Conservation (phyloP, 129 eudicot species). For the Deinandra increscens region DNA sequence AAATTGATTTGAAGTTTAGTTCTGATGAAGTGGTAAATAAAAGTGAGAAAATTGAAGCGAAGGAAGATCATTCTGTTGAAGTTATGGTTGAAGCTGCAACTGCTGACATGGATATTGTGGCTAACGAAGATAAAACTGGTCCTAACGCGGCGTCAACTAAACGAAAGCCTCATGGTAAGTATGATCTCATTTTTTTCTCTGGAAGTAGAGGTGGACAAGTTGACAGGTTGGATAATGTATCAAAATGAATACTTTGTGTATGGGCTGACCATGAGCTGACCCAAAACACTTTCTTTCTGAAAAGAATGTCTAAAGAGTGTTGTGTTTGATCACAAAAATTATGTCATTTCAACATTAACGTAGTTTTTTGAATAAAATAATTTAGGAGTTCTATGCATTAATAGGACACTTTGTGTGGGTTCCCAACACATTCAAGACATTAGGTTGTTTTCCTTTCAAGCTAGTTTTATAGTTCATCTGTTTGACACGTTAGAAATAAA, state of each 20-base stretch:
- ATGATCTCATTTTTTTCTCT: not conserved
- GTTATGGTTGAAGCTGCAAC: conserved; percentile 39
- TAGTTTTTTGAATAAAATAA: not conserved
- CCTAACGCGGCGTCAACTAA: conserved; percentile 36
- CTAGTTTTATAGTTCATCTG: not conserved
- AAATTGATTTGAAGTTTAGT: conserved; percentile 43
- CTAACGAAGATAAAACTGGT: conserved; percentile 34
- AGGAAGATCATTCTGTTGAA: conserved; percentile 43
- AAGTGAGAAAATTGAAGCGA: conserved; percentile 39
- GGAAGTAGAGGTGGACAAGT: not conserved
- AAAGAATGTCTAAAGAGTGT: not conserved
- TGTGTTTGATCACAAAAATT: not conserved
- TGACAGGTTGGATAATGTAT: not conserved
- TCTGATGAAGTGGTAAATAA: conserved; percentile 36
- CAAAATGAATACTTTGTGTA: not conserved
- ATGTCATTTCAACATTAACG: not conserved
- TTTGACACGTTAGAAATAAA: not conserved
- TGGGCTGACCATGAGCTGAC: too few species aligned
- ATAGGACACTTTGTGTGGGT: not conserved
- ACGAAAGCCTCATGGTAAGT: conserved; percentile 68
- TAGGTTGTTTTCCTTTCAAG: not conserved
- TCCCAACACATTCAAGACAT: not conserved
- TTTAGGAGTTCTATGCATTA: not conserved
- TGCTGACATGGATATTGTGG: conserved; percentile 24
- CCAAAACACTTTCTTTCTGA: not conserved